phyloP scores from a whole-genome alignment of 108 stramenopile species.

The Skeletonema costatum region DNA sequence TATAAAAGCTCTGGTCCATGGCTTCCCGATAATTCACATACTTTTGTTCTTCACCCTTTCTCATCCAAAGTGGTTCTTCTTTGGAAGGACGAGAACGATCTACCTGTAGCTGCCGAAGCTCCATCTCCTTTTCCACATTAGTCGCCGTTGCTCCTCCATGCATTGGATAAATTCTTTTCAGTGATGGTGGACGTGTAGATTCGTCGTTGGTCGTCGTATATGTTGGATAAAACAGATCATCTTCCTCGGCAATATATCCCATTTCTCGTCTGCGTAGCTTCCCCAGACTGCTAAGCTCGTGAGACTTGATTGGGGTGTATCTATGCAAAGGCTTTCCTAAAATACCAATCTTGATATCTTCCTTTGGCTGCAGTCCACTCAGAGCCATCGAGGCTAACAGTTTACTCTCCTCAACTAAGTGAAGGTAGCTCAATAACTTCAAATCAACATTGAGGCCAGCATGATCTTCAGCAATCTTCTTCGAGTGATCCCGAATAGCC shows the following conservation, averaged over 20 bases:
- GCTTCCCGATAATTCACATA: slow-evolving; percentile 22
- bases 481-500: slow-evolving; percentile 57
- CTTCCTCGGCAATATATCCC: slow-evolving; percentile 57
- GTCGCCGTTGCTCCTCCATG: not conserved
- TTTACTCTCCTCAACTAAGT: slow-evolving; percentile 68
- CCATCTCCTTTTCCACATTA: slow-evolving; percentile 15
- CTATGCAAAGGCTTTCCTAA: slow-evolving; percentile 62
- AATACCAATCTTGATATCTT: slow-evolving; percentile 3
- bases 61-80: slow-evolving; percentile 83
- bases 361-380: slow-evolving; percentile 22
- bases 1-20: slow-evolving; percentile 28
- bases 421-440: slow-evolving; percentile 49
- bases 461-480: slow-evolving; percentile 16
- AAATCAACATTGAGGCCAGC: slow-evolving; percentile 41
- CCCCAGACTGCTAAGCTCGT: slow-evolving; percentile 52
- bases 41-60: slow-evolving; percentile 58
- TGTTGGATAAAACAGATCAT: slow-evolving; percentile 67
- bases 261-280: slow-evolving; percentile 63
- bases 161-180: slow-evolving; percentile 55
- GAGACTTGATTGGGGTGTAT: slow-evolving; percentile 64
- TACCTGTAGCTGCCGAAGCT: slow-evolving; percentile 43
- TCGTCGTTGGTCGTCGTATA: slow-evolving; percentile 11
- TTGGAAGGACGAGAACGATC: slow-evolving; percentile 80
- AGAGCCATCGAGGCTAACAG: slow-evolving; percentile 60
- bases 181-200: slow-evolving; percentile 36